Base-by-base conservation (phyloP, 2,329 filamentous ascomycete genomes). In the Coleophoma eucalyptorum region DNA sequence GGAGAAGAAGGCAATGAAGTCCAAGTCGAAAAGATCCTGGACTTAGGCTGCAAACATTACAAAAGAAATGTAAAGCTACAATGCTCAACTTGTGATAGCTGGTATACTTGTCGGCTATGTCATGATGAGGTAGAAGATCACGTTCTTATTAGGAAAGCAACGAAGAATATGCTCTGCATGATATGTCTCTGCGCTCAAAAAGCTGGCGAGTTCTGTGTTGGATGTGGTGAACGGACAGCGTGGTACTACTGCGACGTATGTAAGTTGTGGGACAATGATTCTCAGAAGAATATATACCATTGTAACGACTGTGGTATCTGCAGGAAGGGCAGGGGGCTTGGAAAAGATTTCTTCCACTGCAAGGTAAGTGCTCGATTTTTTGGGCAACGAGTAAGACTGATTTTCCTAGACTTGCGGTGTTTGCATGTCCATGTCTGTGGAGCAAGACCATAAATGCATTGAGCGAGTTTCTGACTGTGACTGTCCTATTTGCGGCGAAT, bases 271-370 rank as follows among this genome's bases (percentile, higher is more conserved):
- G 93, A 97, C 64, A 91, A 97, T 63, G 89, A 97, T 59, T 82
- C 84, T 49, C 86, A 84, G 58, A 97, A 95, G 68, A 87, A 86
- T 57, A 96, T 97, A 51, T 99, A 99, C 65, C 94, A 99, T 67
- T 99, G 94, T 68, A 81, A 85, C 63, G 94, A 97, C 63, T 99
- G 94, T 68, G 94, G 94, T 4, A 96, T 99, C 54, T 99, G 94
- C 66, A 82, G 94, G 52, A 86, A 92, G 51, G 94, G 94, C 1
- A 83, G 90, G 67, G 94, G 94, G 1, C 74, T 99, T 31, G 93
- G 94, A 4, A 97, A 96, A 66, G 94, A 99, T 66, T 99, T 96
- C 67, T 92, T 95, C 64, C 94, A 99, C 69, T 99, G 94, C 87
- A 95, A 96, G 81, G 90, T 93, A 73, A 67, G 71, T 60, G 19